Base-by-base conservation (phyloP, 148 eudicot genomes). In the Chenopodium formosanum region DNA sequence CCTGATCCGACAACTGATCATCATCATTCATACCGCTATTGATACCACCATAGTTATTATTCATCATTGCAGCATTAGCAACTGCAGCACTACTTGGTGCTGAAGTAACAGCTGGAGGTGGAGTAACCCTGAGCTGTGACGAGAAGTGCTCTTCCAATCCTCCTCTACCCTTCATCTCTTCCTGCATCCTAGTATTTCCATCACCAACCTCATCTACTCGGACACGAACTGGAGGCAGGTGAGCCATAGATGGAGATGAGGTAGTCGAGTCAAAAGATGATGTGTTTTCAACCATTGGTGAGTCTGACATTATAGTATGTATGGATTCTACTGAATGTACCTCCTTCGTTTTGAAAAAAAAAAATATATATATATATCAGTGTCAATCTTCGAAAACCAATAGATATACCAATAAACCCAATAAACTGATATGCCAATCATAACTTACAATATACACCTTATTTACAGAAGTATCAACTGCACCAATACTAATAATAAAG, bases 211-310 rank as follows among this genome's bases (percentile, higher is more conserved):
- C 86, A 11, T 93, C 94, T 65, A 40, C 72, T 11, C 90, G 80
- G 17, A 93, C 95, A 68, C 86, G 82, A 72, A 91, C 90, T 4
- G 88, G 90, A 9, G 97, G 90, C 50, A 91, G 75, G 80, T 89
- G 89, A 10, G 90, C 85, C 92, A 89, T 90, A 1, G 91, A 85
- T 8, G 94, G 97, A 9, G 97, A 86, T 2, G 94, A 91, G 25
- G 92, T 80, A 44, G 94, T 75, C n/a, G 87, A 93, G 40, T 89
- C 94, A 27, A 86, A 88, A 5, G 97, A 93, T 1, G 97, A 90
- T 62, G 86, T 75, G 29, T 70, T 86, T 80, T 91, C 94, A 63
- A 91, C 78, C 88, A 86, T 46, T 0, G 90, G 89, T 16, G 89
- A 86, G 75, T 91, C 93, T 17, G 85, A 86, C 84, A 87, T 63